A percentile compares a stretch with the other conserved stretches of the same genome.
Evolutionary conservation across 2,329 filamentous ascomycete species (phyloP).

Genomic region (Rhinocladiella mackenziei): DNA sequence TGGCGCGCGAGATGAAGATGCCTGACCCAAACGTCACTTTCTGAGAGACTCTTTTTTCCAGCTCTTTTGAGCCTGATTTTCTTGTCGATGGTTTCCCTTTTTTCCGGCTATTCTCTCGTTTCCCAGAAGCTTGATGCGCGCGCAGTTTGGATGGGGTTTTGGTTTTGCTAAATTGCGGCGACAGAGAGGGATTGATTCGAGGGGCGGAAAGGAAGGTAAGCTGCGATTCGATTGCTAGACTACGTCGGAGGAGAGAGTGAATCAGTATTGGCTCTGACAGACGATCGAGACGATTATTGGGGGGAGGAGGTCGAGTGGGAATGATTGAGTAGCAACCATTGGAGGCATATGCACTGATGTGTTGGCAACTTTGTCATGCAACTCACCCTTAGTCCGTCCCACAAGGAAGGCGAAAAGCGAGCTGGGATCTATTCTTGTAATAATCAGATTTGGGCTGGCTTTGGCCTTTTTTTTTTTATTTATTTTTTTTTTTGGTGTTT

Average conservation of each 20-base stretch:
- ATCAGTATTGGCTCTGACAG: conserved; percentile 28
- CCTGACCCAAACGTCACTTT: conserved; percentile 13
- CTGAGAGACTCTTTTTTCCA: conserved; percentile 5
- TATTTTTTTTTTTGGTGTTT: conserved; percentile 3
- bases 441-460: too few relatives aligned
- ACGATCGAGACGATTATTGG: conserved; percentile 26
- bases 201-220: conserved; percentile 20
- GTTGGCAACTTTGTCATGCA: conserved; percentile 28
- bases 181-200: conserved; percentile 23
- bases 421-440: conserved; percentile 27
- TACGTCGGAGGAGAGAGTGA: conserved; percentile 19
- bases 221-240: conserved; percentile 26
- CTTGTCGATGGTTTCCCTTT: conserved; percentile 7
- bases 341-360: conserved; percentile 27
- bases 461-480: conserved; percentile 4
- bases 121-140: conserved; percentile 24
- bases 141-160: conserved; percentile 19
- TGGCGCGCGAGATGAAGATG: conserved; percentile 23
- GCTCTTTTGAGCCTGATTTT: conserved; percentile 14
- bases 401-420: conserved; percentile 15
- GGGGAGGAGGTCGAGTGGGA: conserved; percentile 22
- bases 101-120: conserved; percentile 9
- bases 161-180: conserved; percentile 17
- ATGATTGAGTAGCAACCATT: conserved; percentile 25
- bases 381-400: conserved; percentile 28